Evolutionary conservation across 2,329 filamentous ascomycete species (phyloP).

Genomic region (Fusarium sp.): DNA sequence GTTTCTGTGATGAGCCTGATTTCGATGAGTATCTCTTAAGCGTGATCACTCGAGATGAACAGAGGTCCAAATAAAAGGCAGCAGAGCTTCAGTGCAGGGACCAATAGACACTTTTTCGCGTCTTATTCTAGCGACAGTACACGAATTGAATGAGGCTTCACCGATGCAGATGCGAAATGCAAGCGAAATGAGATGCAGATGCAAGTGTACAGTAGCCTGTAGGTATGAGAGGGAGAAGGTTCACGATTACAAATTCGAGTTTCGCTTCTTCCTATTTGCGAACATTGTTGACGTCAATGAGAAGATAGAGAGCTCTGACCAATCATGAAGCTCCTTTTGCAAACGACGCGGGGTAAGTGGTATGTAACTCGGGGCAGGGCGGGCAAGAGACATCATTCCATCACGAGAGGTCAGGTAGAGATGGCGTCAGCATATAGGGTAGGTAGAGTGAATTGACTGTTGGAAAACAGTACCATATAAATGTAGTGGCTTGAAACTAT

Average conservation of each 20-base stretch:
- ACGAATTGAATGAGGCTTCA: not conserved
- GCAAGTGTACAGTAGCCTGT: not conserved
- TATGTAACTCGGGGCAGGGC: not conserved
- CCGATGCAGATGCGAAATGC: not conserved
- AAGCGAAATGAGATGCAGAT: not conserved
- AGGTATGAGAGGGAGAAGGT: not conserved
- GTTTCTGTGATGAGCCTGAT: not conserved
- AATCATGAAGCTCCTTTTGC: constrained; percentile 42
- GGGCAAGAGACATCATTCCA: constrained; percentile 15
- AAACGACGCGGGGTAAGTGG: constrained; percentile 41
- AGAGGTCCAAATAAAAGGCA: not conserved
- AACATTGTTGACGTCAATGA: constrained; percentile 41
- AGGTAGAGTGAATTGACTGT: not conserved
- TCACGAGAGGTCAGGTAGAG: constrained; percentile 5
- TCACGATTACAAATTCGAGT: constrained; percentile 13
- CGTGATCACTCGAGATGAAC: not conserved
- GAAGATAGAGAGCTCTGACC: constrained; percentile 32
- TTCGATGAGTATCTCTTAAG: not conserved
- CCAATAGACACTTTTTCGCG: not conserved
- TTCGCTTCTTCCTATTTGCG: constrained; percentile 12
- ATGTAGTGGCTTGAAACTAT: not conserved
- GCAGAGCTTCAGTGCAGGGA: not conserved
- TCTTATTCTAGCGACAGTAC: not conserved
- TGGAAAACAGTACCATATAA: not conserved
- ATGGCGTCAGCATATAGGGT: constrained; percentile 37